Evolutionary conservation across 73 alveolate species (phyloP), one percentile per base, ranked within the genome.

Genomic region (Paramecium caudatum): DNA sequence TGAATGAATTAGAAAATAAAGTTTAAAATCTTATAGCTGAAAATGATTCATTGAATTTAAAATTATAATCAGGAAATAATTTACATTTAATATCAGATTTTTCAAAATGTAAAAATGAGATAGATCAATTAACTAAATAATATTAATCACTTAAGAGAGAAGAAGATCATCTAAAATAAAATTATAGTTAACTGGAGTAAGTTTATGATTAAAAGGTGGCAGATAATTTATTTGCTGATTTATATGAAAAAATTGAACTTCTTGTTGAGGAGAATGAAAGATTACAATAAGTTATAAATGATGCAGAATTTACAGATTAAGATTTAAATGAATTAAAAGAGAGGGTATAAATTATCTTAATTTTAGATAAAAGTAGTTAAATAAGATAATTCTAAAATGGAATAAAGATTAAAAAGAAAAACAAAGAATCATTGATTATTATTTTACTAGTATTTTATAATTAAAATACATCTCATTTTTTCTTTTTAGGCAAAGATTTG

Each of bases 281-380:
- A 74, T 45, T 74, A 17, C 21, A 37, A 41, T 9, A 43, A 2
- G 88, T 74, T 17, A 45, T 74, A 30, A 74, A 74, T 21, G 88
- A 74, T 16, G 16, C 88, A 2, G 88, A 74, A 74, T 36, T 21
- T n/a, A 74, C 62, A n/a, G 88, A 74, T 16, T 41, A 74, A 74
- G 88, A 74, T 43, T 16, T 74, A 1, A 21, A 74, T 1, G 88
- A 74, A 4, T 36, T 74, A 7, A 74, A 45, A 74, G 68, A 45
- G 43, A 74, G 88, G 43, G 88, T 74, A 74, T 21, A 43, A 41
- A 65, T 65, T 34, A 65, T 65, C 8, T 37, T 0, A 13, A 12
- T 27, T n/a, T 74, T 61, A 74, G 88, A 74, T 74, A 39, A 74
- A 39, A 74, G 68, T 74, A 9, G 46, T 74, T 23, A 74, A 74